A percentile compares a stretch with the other conserved stretches of the same genome.
Conservation (phyloP, 2,329 filamentous ascomycete species). For the Talaromyces sp. region DNA sequence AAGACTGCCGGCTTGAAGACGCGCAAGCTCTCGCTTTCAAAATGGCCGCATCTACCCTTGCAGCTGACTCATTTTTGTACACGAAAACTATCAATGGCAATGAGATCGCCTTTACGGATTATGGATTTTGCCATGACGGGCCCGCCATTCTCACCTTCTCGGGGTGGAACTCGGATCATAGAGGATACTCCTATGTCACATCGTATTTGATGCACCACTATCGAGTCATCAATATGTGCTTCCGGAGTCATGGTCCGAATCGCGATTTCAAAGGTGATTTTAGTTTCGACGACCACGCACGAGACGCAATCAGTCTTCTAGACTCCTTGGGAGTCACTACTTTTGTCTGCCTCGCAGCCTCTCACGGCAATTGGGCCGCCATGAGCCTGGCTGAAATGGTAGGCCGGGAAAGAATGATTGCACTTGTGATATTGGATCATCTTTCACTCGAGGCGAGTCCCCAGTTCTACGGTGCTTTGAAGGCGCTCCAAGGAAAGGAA, state of each 20-base stretch:
- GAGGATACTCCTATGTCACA: slow-evolving; percentile 2
- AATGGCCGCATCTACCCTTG: not conserved
- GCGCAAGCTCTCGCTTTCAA: not conserved
- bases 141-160: slow-evolving; percentile 4
- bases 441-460: not conserved
- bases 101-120: slow-evolving; percentile 3
- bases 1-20: not conserved
- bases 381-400: slow-evolving; percentile 1
- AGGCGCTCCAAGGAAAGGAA: not conserved
- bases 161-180: slow-evolving; percentile 1
- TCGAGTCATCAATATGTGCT: slow-evolving; percentile 4
- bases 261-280: slow-evolving; percentile 2
- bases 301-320: not conserved
- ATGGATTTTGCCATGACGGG: slow-evolving; percentile 1
- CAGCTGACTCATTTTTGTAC: slow-evolving; percentile 3
- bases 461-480: not conserved
- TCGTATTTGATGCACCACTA: slow-evolving; percentile 2
- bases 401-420: not conserved
- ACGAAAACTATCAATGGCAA: not conserved
- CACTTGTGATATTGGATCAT: not conserved
- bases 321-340: not conserved
- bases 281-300: not conserved
- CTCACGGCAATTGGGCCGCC: slow-evolving; percentile 1
- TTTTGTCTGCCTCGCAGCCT: not conserved
- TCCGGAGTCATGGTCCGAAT: not conserved